Conservation (phyloP, 208 protist genomes). For the Polymyxa betae region DNA sequence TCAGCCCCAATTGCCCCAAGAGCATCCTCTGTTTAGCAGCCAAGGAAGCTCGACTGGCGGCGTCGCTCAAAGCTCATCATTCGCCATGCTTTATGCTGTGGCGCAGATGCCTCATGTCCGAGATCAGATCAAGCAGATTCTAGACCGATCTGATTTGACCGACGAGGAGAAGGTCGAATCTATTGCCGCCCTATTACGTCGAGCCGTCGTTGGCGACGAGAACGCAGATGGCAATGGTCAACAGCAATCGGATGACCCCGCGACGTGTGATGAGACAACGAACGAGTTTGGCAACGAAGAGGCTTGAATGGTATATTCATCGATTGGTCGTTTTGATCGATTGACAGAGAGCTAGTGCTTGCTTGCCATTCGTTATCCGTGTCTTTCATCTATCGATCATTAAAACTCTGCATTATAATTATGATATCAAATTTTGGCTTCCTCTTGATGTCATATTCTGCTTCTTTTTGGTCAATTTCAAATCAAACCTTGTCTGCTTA, state of each 20-base stretch:
- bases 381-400: not conserved
- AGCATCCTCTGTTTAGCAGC: not conserved
- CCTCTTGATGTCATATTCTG: too few species aligned
- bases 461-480: too few species aligned
- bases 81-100: conserved; percentile 52
- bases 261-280: not conserved
- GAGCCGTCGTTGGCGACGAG: not conserved
- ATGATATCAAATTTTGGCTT: too few species aligned
- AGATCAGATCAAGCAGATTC: conserved; percentile 55
- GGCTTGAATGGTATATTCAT: not conserved
- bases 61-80: conserved; percentile 40
- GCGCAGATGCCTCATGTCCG: conserved; percentile 57
- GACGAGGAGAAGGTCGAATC: conserved; percentile 56
- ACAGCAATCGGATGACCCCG: not conserved
- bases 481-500: too few species aligned
- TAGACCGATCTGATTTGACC: conserved; percentile 42
- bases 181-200: conserved; percentile 51
- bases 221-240: too few species aligned
- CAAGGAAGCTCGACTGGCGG: not conserved
- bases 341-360: too few species aligned
- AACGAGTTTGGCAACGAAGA: not conserved
- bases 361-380: not conserved
- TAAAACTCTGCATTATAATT: not conserved
- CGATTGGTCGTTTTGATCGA: too few species aligned
- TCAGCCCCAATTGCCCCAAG: not conserved